Conservation (phyloP, 352 stramenopile genomes). For the Poterioochromonas sp. region DNA sequence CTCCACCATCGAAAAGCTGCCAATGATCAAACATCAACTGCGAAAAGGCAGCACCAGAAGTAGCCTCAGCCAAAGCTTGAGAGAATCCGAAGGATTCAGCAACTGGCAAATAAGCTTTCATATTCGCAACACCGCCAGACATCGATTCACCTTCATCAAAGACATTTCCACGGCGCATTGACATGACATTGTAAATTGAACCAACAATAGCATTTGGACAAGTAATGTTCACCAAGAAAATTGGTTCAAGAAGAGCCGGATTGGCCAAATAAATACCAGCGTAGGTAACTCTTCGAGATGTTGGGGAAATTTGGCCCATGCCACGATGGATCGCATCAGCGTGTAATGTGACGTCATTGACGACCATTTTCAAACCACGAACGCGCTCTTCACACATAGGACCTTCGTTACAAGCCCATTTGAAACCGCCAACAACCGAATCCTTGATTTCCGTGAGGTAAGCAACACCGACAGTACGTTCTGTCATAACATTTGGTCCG, state of each 20-base stretch:
- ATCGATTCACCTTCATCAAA: slow-evolving; percentile 54
- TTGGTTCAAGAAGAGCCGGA: slow-evolving; percentile 91
- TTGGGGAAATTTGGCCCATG: slow-evolving; percentile 99
- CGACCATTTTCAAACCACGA: slow-evolving; percentile 89
- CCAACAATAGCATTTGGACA: slow-evolving; percentile 66
- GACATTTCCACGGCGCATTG: slow-evolving; percentile 93
- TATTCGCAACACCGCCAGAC: slow-evolving; percentile 31
- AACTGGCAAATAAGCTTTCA: slow-evolving; percentile 96
- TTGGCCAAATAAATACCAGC: slow-evolving; percentile 85
- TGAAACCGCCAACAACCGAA: slow-evolving; percentile 94
- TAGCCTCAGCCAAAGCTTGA: slow-evolving; percentile 90
- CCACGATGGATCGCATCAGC: slow-evolving; percentile 99
- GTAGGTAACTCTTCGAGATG: slow-evolving; percentile 93
- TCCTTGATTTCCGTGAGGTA: slow-evolving; percentile 99
- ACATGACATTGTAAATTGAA: slow-evolving; percentile 90
- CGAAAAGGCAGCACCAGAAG: slow-evolving; percentile 98
- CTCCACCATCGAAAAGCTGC: slow-evolving; percentile 85
- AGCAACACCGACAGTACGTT: slow-evolving; percentile 98
- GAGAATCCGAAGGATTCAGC: slow-evolving; percentile 98
- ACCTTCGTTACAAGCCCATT: slow-evolving; percentile 94
- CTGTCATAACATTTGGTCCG: slow-evolving; percentile 95
- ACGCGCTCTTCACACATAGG: slow-evolving; percentile 95
- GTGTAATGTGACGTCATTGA: slow-evolving; percentile 98
- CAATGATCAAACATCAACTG: slow-evolving; percentile 99
- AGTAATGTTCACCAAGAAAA: slow-evolving; percentile 98